Evolutionary conservation across 768 basidiomycete genomes (phyloP).

Genomic region (Suillus variegatus): DNA sequence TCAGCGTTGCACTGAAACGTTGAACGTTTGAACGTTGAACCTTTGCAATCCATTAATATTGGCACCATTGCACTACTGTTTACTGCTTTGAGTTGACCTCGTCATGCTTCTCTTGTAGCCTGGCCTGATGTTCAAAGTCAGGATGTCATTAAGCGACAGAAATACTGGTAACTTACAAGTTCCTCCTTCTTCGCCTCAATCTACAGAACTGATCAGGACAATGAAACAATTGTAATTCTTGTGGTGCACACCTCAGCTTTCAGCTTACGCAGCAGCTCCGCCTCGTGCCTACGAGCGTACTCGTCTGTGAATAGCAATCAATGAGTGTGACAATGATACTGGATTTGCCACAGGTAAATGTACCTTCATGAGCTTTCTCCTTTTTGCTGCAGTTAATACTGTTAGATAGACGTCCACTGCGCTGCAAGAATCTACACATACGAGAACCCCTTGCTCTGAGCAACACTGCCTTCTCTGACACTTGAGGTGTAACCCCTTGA

Average conservation of each 20-base stretch:
- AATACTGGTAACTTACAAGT: slow-evolving; percentile 25
- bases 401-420: slow-evolving; percentile 12
- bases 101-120: slow-evolving; percentile 4
- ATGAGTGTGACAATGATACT: background rate
- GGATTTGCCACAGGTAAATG: slow-evolving; percentile 17
- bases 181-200: slow-evolving; percentile 33
- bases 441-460: slow-evolving; percentile 65
- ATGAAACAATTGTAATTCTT: background rate
- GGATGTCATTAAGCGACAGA: background rate
- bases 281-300: slow-evolving; percentile 61
- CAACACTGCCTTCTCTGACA: slow-evolving; percentile 55
- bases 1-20: background rate
- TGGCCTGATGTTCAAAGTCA: background rate
- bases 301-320: slow-evolving; percentile 46
- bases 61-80: background rate
- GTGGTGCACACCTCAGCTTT: slow-evolving; percentile 47
- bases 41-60: background rate
- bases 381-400: slow-evolving; percentile 53
- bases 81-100: slow-evolving; percentile 6
- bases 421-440: slow-evolving; percentile 29
- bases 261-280: slow-evolving; percentile 59
- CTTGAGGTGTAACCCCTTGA: slow-evolving; percentile 39
- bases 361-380: slow-evolving; percentile 72
- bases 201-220: slow-evolving; percentile 15
- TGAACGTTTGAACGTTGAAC: background rate